These are phyloP conservation scores for Ogataea henricii DNA, from an alignment of 805 yeast genomes.

Conservation along the genomic window DNA sequence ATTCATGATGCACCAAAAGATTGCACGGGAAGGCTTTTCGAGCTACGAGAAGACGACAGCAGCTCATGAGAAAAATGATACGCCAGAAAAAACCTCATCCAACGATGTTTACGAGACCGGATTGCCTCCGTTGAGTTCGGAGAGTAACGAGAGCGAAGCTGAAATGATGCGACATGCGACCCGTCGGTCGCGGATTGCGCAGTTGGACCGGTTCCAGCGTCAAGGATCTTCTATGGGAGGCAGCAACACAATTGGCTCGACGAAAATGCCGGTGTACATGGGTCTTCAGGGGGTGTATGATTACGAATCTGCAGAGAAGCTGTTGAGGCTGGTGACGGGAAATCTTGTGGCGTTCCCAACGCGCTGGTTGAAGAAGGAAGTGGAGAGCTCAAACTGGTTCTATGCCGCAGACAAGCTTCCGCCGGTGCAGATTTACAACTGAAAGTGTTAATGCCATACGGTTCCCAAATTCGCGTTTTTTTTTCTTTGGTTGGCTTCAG, in stretches of 20 bases:
- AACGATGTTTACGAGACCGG: not conserved
- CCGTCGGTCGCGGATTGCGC: conserved; percentile 31
- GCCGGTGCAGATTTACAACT: conserved; percentile 92
- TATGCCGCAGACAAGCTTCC: conserved; percentile 91
- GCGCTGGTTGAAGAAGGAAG: conserved; percentile 85
- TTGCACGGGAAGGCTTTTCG: not conserved
- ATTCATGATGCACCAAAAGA: conserved; percentile 40
- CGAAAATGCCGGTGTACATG: conserved; percentile 14
- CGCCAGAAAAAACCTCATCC: not conserved
- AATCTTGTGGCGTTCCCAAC: conserved; percentile 89
- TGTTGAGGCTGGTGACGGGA: conserved; percentile 76
- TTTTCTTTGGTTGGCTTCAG: not conserved
- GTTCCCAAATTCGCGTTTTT: not conserved
- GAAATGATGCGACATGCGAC: conserved; percentile 22
- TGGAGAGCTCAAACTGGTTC: conserved; percentile 93
- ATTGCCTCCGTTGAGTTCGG: conserved; percentile 11
- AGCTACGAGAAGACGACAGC: not conserved
- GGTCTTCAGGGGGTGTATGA: conserved; percentile 43
- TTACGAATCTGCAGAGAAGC: conserved; percentile 71
- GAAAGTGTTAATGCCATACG: not conserved
- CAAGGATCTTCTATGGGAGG: conserved; percentile 15
- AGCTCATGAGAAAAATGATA: not conserved
- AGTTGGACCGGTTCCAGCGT: conserved; percentile 31
- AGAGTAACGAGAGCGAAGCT: conserved; percentile 5
- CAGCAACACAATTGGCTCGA: conserved; percentile 7